These are phyloP conservation scores for Candida pseudocylindracea DNA, from an alignment of 1,139 yeast genomes.

Conservation along the genomic window DNA sequence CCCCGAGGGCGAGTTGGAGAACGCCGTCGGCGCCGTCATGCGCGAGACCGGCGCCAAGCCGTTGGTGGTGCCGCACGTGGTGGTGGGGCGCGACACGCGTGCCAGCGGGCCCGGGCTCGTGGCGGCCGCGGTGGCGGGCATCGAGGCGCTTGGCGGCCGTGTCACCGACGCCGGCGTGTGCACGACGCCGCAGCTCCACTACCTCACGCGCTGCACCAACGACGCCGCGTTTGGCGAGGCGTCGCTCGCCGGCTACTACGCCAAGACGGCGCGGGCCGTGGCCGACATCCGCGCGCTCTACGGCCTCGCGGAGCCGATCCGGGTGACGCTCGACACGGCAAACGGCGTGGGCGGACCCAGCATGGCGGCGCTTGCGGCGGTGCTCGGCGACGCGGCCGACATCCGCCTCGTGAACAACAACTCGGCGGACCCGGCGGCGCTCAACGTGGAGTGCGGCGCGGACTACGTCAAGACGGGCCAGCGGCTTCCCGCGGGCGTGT, in stretches of 20 bases:
- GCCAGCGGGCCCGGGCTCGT: conserved; percentile 55
- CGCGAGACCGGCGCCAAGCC: conserved; percentile 17
- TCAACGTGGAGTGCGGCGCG: conserved; percentile 82
- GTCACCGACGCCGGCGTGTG: conserved; percentile 41
- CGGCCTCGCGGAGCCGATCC: conserved; percentile 9
- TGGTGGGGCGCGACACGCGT: conserved; percentile 54
- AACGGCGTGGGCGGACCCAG: conserved; percentile 93
- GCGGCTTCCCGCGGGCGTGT: conserved; percentile 41
- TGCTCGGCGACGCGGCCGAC: conserved; percentile 19
- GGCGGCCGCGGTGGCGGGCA: conserved; percentile 44
- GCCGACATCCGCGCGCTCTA: conserved; percentile 9
- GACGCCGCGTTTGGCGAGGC: conserved; percentile 40
- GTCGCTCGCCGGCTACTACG: conserved; percentile 49
- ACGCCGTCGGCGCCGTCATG: conserved; percentile 9
- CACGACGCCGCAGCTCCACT: conserved; percentile 93
- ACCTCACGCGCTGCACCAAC: conserved; percentile 53
- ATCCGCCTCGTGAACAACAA: conserved; percentile 35
- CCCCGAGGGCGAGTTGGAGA: conserved; percentile 13
- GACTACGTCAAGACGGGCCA: conserved; percentile 88
- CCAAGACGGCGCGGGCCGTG: conserved; percentile 26
- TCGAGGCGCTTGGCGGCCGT: conserved; percentile 7
- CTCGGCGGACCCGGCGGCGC: conserved; percentile 26
- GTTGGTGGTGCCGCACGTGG: conserved; percentile 13
- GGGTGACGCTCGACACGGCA: conserved; percentile 63
- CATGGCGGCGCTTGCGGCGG: conserved; percentile 12